Percentiles rank a stretch among this genome's conserved stretches.
These are phyloP conservation scores for Adansonia madagascariensis DNA, from an alignment of 441 rosid genomes.

Conservation along the genomic window DNA sequence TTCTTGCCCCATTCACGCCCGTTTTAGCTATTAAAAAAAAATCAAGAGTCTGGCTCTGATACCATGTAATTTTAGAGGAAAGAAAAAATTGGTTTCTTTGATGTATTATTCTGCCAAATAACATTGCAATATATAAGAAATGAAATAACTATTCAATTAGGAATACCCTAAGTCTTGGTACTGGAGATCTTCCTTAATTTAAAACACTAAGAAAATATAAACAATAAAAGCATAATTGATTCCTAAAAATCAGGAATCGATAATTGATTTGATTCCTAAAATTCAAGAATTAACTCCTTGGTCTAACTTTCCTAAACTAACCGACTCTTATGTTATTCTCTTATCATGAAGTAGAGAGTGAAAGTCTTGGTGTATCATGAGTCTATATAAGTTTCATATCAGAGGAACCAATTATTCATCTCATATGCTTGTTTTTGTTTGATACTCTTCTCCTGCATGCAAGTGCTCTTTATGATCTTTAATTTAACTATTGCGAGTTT, in stretches of 20 bases:
- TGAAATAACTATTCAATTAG: too few species aligned
- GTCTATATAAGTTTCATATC: background rate
- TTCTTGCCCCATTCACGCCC: background rate
- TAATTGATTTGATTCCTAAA: too few species aligned
- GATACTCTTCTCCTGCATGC: slow-evolving; percentile 1
- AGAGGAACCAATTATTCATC: background rate
- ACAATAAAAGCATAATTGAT: too few species aligned
- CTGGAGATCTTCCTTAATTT: too few species aligned
- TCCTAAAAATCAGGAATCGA: too few species aligned
- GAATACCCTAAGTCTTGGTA: too few species aligned
- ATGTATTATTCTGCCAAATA: too few species aligned
- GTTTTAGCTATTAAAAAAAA: background rate
- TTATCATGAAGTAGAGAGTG: slow-evolving; percentile 5
- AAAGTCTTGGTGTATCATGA: background rate
- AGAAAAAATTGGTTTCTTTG: background rate
- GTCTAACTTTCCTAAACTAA: too few species aligned
- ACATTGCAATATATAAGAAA: too few species aligned
- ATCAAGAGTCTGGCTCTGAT: background rate
- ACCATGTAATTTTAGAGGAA: background rate
- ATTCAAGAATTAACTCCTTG: too few species aligned
- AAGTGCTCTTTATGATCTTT: background rate
- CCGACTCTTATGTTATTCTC: background rate
- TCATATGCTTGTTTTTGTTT: background rate
- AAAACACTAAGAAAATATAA: too few species aligned
- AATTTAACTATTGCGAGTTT: slow-evolving; percentile 10